Percentiles rank a stretch among this genome's conserved stretches.
phyloP scores from a whole-genome alignment of 2,329 filamentous ascomycete genomes.

The Arthroderma sp. region DNA sequence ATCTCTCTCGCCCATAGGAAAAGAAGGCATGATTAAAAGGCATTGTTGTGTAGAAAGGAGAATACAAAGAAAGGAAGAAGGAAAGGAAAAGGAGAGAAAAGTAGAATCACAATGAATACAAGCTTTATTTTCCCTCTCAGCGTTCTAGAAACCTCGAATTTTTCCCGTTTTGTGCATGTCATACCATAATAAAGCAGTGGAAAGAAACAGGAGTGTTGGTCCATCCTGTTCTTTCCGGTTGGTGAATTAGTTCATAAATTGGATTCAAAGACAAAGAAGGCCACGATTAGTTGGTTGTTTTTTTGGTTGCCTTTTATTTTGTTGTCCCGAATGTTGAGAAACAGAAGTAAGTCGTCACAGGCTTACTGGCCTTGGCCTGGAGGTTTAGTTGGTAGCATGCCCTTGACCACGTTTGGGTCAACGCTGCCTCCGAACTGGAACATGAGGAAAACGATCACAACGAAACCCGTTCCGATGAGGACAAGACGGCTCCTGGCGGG shows the following conservation, averaged over 20 bases:
- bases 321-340: not conserved
- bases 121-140: not conserved
- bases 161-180: slow-evolving; percentile 1
- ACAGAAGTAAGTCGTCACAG: too few relatives aligned
- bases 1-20: not conserved
- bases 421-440: slow-evolving; percentile 11
- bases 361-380: not conserved
- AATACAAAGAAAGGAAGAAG: not conserved
- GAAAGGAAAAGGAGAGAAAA: not conserved
- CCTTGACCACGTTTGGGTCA: slow-evolving; percentile 11
- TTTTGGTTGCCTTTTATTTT: not conserved
- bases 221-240: not conserved
- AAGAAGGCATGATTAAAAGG: not conserved
- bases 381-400: slow-evolving; percentile 10
- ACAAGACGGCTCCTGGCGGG: slow-evolving; percentile 69
- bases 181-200: not conserved
- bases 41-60: not conserved
- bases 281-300: not conserved
- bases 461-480: slow-evolving; percentile 30
- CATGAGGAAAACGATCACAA: slow-evolving; percentile 11
- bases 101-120: not conserved
- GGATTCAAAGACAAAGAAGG: not conserved
- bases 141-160: not conserved
- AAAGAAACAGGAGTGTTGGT: not conserved
- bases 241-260: not conserved